phyloP scores from a whole-genome alignment of 129 eudicot species.

The Lonicera japonica region DNA sequence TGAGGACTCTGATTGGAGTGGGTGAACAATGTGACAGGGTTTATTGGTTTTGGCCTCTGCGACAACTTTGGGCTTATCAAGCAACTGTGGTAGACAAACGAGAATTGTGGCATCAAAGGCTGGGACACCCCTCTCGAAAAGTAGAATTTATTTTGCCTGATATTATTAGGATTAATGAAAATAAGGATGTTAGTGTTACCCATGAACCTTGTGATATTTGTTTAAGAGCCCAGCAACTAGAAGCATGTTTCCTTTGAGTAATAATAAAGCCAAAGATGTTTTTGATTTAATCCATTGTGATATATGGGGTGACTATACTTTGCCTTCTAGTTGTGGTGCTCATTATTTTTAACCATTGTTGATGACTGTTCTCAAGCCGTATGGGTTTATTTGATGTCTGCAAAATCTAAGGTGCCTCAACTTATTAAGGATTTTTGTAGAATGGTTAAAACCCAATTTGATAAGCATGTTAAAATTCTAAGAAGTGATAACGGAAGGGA shows the following conservation, averaged over 20 bases:
- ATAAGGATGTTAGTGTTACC: neutral
- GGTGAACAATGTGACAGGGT: too few species aligned
- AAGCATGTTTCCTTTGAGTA: too few species aligned
- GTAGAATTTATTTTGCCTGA: neutral
- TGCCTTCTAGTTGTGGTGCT: too few species aligned
- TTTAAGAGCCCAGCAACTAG: neutral
- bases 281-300: neutral
- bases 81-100: neutral
- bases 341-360: neutral
- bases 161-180: neutral
- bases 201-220: neutral
- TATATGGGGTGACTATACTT: neutral
- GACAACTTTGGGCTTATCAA: neutral
- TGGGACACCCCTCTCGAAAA: neutral
- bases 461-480: too few species aligned
- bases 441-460: too few species aligned
- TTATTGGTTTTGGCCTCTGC: neutral
- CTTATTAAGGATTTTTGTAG: too few species aligned
- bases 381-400: conserved; percentile 1
- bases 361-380: neutral
- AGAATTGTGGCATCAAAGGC: too few species aligned
- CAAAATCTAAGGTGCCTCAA: too few species aligned
- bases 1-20: too few species aligned
- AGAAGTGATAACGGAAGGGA: too few species aligned
- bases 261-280: neutral